A percentile compares a stretch with the other conserved stretches of the same genome.
Evolutionary conservation across 2,329 filamentous ascomycete species (phyloP).

Genomic region (Phialophora macrospora): DNA sequence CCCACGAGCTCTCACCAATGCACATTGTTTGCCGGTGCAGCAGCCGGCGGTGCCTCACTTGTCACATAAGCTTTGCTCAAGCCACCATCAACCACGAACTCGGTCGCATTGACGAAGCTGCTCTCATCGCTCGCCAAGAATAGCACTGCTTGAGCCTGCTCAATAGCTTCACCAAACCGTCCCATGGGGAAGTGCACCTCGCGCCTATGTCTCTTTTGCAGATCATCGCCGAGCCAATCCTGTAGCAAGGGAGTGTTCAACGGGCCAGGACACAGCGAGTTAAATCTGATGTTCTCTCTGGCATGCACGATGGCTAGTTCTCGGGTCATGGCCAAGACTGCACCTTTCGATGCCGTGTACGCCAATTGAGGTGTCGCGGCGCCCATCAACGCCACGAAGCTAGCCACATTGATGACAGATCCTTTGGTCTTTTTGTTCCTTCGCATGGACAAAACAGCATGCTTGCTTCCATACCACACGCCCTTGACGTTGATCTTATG

Average conservation of each 20-base stretch:
- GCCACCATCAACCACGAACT: constrained; percentile 94
- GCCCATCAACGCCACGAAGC: constrained; percentile 39
- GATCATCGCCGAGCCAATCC: constrained; percentile 89
- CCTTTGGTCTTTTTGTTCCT: constrained; percentile 77
- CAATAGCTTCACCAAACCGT: constrained; percentile 88
- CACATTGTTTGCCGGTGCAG: constrained; percentile 56
- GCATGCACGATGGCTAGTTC: constrained; percentile 90
- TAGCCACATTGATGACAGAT: constrained; percentile 48
- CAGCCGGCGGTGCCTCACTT: constrained; percentile 61
- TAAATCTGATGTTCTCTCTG: constrained; percentile 86
- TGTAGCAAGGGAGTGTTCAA: constrained; percentile 90
- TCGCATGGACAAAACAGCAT: constrained; percentile 81
- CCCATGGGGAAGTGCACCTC: constrained; percentile 89
- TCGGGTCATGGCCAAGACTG: constrained; percentile 85
- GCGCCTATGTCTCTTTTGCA: constrained; percentile 76
- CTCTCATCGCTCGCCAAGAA: constrained; percentile 88
- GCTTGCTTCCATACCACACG: constrained; percentile 95
- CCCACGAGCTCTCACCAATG: constrained; percentile 5
- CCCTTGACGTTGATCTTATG: constrained; percentile 97
- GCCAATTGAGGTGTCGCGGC: constrained; percentile 53
- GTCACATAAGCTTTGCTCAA: constrained; percentile 90
- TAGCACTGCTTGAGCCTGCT: constrained; percentile 87
- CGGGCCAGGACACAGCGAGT: constrained; percentile 85
- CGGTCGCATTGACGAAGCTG: constrained; percentile 86
- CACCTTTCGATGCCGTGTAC: constrained; percentile 93